A percentile compares a stretch with the other conserved stretches of the same genome.
phyloP scores from a whole-genome alignment of 148 eudicot species.

The Dianthus caryophyllus region DNA sequence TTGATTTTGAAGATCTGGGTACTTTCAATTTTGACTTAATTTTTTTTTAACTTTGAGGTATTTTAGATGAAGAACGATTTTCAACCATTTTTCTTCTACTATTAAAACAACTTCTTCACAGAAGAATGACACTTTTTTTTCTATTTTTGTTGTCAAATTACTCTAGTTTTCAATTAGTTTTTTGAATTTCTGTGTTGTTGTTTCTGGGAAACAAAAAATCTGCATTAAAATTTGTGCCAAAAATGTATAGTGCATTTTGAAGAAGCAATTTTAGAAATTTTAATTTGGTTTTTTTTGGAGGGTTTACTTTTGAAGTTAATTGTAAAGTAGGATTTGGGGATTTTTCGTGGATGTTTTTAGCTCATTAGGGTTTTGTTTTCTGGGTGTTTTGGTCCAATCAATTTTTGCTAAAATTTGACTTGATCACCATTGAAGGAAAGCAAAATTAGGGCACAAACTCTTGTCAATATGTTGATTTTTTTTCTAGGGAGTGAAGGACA shows the following conservation, averaged over 20 bases:
- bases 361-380: slow-evolving; percentile 8
- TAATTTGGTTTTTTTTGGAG: neutral
- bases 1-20: slow-evolving; percentile 26
- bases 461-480: neutral
- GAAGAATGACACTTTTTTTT: neutral
- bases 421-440: slow-evolving; percentile 7
- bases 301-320: neutral
- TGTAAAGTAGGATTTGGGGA: slow-evolving; percentile 6
- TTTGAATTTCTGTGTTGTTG: neutral
- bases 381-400: slow-evolving; percentile 7
- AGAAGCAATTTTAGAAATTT: neutral
- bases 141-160: neutral
- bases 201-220: neutral
- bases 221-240: neutral
- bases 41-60: neutral
- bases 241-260: neutral
- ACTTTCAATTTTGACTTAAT: slow-evolving; percentile 6
- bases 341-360: slow-evolving; percentile 4
- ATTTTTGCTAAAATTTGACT: neutral
- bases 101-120: neutral
- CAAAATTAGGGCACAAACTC: neutral
- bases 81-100: neutral
- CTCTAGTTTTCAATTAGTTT: neutral
- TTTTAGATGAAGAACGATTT: neutral
- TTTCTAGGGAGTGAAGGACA: neutral